phyloP scores from a whole-genome alignment of 1,139 yeast species.

The Hanseniaspora sp. region DNA sequence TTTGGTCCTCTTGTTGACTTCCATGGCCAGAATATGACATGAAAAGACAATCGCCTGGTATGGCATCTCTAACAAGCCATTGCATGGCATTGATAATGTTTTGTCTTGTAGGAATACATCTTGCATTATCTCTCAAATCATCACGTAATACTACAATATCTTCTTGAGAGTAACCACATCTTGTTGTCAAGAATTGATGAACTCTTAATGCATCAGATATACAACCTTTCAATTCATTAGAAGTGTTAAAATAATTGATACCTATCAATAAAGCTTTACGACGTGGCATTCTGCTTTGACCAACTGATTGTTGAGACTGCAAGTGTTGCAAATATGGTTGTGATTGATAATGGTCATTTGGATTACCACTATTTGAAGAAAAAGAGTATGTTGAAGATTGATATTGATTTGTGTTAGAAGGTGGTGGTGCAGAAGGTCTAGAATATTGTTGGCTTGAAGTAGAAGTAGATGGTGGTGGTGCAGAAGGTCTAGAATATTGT shows the following conservation, averaged over 20 bases:
- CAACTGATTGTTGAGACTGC: conserved; percentile 1
- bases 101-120: conserved; percentile 57
- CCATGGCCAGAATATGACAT: conserved; percentile 95
- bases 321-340: conserved; percentile 13
- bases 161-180: conserved; percentile 58
- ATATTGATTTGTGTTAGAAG: conserved; percentile 15
- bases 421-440: conserved; percentile 23
- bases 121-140: conserved; percentile 46
- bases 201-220: conserved; percentile 70
- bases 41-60: conserved; percentile 73
- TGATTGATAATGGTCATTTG: conserved; percentile 17
- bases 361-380: conserved; percentile 15
- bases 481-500: conserved; percentile 18
- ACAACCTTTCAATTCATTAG: conserved; percentile 67
- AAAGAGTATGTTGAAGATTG: conserved; percentile 17
- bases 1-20: conserved; percentile 64
- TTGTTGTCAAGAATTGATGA: conserved; percentile 42
- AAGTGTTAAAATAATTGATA: conserved; percentile 72
- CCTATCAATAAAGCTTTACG: conserved; percentile 77
- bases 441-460: not conserved
- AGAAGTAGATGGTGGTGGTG: conserved; percentile 19
- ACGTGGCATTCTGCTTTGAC: conserved; percentile 21
- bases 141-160: conserved; percentile 81
- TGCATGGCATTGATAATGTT: conserved; percentile 81
- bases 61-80: conserved; percentile 77